Conservation (phyloP, 176 grass and related monocot genomes). For the Triticum urartu region DNA sequence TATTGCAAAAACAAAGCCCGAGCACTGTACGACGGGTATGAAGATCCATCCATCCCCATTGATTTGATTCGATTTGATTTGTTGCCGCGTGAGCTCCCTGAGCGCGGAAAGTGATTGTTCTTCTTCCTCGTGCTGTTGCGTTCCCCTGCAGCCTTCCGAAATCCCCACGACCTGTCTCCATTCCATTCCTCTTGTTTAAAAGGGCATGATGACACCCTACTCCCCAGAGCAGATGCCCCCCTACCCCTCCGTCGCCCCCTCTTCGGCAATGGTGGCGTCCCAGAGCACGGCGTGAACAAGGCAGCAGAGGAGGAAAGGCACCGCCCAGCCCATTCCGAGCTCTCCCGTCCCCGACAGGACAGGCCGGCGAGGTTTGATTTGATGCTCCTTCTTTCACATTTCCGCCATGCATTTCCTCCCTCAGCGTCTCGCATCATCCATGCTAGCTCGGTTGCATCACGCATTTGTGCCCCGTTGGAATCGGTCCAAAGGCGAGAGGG, state of each 20-base stretch:
- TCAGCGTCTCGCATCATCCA: not conserved
- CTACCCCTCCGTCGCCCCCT: not conserved
- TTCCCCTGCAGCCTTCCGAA: slow-evolving; percentile 20
- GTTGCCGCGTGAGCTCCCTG: not conserved
- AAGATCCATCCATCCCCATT: not conserved
- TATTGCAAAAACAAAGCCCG: not conserved
- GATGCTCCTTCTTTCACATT: not conserved
- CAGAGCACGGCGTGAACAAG: not conserved
- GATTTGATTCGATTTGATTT: not conserved
- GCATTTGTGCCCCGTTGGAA: not conserved
- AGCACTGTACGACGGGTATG: slow-evolving; percentile 6
- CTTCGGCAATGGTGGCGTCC: slow-evolving; percentile 34
- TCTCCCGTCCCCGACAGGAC: not conserved
- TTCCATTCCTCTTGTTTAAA: slow-evolving; percentile 1
- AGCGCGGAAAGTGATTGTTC: slow-evolving; percentile 32
- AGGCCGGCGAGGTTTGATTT: not conserved
- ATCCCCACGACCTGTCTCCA: slow-evolving; percentile 1
- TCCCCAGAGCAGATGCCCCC: not conserved
- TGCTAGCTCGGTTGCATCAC: not conserved
- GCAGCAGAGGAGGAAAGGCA: not conserved
- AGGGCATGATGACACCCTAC: slow-evolving; percentile 18
- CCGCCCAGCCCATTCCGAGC: not conserved
- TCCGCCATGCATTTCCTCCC: slow-evolving; percentile 2
- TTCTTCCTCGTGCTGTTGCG: not conserved
- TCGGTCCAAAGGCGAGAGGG: not conserved